Base-by-base conservation (phyloP, 2,329 filamentous ascomycete species). In the Fusarium buharicum region DNA sequence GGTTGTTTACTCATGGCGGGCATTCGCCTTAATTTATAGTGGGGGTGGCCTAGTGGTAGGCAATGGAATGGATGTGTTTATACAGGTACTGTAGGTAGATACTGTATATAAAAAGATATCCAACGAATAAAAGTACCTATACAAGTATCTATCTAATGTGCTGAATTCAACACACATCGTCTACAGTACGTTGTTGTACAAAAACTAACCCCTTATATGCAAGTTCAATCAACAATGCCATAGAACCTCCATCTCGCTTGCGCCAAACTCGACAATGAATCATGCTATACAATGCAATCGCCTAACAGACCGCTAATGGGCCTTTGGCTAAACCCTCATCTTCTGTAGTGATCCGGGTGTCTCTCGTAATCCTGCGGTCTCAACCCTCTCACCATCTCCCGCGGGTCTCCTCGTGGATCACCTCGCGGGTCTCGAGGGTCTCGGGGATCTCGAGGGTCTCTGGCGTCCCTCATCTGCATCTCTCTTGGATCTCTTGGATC, bases 311-410 rank as follows among this genome's bases (percentile, higher is more conserved):
- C 47, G 6, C 20, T 10, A 5, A 33, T 5, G 10, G 8, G 8
- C 16, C 8, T 16, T 36, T 40, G 7, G 12, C 31, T 12, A 27
- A 14, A 24, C 31, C 17, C 18, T 71, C 74, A 81, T 58, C 80
- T 74, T 59, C 79, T 76, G 59, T 81, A 83, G 39, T 75, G 74
- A 56, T 82, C 80, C 4, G 74, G 74, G 34, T 76, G 78, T 20
- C 75, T 75, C 9, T 82, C 79, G 46, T 80, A 82, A 30, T 82
- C 79, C 28, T 79, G 79, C 13, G 79, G 79, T 46, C 79, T 73
- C 28, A 82, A 62, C 22, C 79, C 78, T 30, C 79, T 76, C 62
- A 80, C 74, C 51, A 81, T 73, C 7, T 68, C 64, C 13, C 75
- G 72, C 7, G 75, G 67, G 18, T 79, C 72, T 28, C 71, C 72